A percentile compares a stretch with the other conserved stretches of the same genome.
Evolutionary conservation across 805 yeast species (phyloP).

Genomic region (Teunomyces stri): DNA sequence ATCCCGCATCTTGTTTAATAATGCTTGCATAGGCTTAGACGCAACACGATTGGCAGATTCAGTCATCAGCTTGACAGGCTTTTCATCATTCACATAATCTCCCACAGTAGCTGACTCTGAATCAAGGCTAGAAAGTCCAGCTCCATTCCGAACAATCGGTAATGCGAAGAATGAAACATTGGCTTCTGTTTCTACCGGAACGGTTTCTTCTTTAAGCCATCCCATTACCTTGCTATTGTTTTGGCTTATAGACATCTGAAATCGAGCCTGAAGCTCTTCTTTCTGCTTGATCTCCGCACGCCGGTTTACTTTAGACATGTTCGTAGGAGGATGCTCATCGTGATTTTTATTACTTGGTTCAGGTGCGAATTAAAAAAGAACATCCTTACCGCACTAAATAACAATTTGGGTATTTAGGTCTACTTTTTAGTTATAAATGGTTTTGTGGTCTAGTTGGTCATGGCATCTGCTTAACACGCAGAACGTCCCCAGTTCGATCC

Average conservation of each 20-base stretch:
- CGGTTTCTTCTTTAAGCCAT: slow-evolving; percentile 27
- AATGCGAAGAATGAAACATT: slow-evolving; percentile 25
- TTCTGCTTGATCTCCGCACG: slow-evolving; percentile 46
- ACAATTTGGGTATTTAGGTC: not conserved
- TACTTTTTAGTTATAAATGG: slow-evolving; percentile 32
- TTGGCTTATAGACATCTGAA: slow-evolving; percentile 42
- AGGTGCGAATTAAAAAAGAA: not conserved
- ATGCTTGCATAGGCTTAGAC: slow-evolving; percentile 37
- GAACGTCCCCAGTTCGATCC: slow-evolving; percentile 99
- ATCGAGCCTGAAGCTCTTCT: slow-evolving; percentile 45
- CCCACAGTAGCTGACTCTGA: slow-evolving; percentile 18
- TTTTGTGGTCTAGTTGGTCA: slow-evolving; percentile 99
- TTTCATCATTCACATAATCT: slow-evolving; percentile 20
- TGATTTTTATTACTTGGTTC: not conserved
- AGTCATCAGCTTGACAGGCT: slow-evolving; percentile 5
- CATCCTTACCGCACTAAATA: not conserved
- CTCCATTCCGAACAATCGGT: slow-evolving; percentile 35
- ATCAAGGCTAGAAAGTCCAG: slow-evolving; percentile 23
- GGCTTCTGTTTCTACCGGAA: not conserved
- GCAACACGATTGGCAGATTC: slow-evolving; percentile 4
- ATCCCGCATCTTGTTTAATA: slow-evolving; percentile 36
- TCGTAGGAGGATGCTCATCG: not conserved
- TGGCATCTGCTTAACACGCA: slow-evolving; percentile 99
- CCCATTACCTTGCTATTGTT: slow-evolving; percentile 33
- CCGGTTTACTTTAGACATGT: slow-evolving; percentile 24